These are phyloP conservation scores for Cardamine resedifolia DNA, from an alignment of 345 rosid species.

Conservation along the genomic window DNA sequence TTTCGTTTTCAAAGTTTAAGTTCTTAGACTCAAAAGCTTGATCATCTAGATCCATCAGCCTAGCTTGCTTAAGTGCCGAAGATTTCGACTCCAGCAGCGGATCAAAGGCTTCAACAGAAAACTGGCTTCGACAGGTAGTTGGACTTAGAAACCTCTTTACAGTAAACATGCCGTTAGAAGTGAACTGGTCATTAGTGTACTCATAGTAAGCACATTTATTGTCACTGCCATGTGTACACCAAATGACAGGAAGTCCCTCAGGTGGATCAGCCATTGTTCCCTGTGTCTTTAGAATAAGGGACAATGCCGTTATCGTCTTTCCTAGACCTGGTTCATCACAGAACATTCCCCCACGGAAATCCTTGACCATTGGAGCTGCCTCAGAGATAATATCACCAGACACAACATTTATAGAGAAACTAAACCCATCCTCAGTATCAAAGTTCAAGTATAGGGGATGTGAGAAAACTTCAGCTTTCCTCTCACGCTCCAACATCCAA, in stretches of 20 bases:
- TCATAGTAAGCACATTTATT: slow-evolving; percentile 83
- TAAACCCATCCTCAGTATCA: slow-evolving; percentile 70
- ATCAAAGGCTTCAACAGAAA: slow-evolving; percentile 41
- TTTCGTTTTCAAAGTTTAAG: slow-evolving; percentile 36
- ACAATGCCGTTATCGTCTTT: slow-evolving; percentile 88
- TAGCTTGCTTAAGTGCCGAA: slow-evolving; percentile 55
- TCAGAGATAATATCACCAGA: slow-evolving; percentile 70
- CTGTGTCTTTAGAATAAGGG: slow-evolving; percentile 85
- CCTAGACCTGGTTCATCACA: slow-evolving; percentile 99
- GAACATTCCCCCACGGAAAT: slow-evolving; percentile 93
- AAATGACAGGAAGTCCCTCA: slow-evolving; percentile 56
- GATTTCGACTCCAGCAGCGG: slow-evolving; percentile 35
- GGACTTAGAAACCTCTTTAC: slow-evolving; percentile 48
- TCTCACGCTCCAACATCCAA: slow-evolving; percentile 95
- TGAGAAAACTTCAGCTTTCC: slow-evolving; percentile 49
- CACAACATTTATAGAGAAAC: slow-evolving; percentile 60
- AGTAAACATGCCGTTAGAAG: slow-evolving; percentile 37
- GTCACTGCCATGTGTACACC: slow-evolving; percentile 74
- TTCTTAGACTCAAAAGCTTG: slow-evolving; percentile 39
- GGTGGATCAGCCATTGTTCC: slow-evolving; percentile 88
- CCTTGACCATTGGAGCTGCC: slow-evolving; percentile 63
- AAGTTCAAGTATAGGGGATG: slow-evolving; percentile 75
- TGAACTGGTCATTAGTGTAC: slow-evolving; percentile 44
- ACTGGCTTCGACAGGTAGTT: slow-evolving; percentile 45
- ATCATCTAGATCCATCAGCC: slow-evolving; percentile 45